A percentile compares a stretch with the other conserved stretches of the same genome.
These are phyloP conservation scores for Leucogyrophana mollusca DNA, from an alignment of 768 basidiomycete genomes.

Conservation along the genomic window DNA sequence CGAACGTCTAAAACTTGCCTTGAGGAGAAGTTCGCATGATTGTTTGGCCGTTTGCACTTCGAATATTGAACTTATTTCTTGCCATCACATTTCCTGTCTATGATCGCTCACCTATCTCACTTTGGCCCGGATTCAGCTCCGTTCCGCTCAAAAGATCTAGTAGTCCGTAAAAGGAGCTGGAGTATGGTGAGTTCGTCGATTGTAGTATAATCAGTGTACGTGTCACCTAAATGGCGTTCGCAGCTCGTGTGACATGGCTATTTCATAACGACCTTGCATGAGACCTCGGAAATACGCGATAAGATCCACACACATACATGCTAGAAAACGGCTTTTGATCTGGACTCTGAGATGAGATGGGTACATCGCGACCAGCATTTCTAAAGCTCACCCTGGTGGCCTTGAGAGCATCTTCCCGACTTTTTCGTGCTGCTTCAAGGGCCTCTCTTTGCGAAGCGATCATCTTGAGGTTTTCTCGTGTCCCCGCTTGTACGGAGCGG, in stretches of 20 bases:
- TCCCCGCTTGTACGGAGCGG: slow-evolving; percentile 71
- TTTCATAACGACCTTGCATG: neutral
- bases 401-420: slow-evolving; percentile 70
- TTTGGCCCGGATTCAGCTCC: slow-evolving; percentile 65
- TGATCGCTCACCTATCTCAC: slow-evolving; percentile 55
- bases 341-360: slow-evolving; percentile 19
- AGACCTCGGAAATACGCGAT: neutral
- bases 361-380: neutral
- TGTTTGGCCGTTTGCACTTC: slow-evolving; percentile 76
- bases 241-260: slow-evolving; percentile 71
- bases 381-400: slow-evolving; percentile 56
- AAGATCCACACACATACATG: slow-evolving; percentile 24
- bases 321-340: slow-evolving; percentile 79
- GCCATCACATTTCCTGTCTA: neutral
- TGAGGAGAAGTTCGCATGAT: slow-evolving; percentile 71
- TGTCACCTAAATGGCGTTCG: slow-evolving; percentile 73
- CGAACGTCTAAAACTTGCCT: too few species aligned
- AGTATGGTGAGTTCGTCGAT: slow-evolving; percentile 2
- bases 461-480: slow-evolving; percentile 74
- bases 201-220: neutral
- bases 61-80: slow-evolving; percentile 2
- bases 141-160: slow-evolving; percentile 73
- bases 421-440: slow-evolving; percentile 65
- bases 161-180: slow-evolving; percentile 73
- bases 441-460: slow-evolving; percentile 71